A percentile compares a stretch with the other conserved stretches of the same genome.
Evolutionary conservation across 805 yeast genomes (phyloP).

Genomic region (Candida patagonica): DNA sequence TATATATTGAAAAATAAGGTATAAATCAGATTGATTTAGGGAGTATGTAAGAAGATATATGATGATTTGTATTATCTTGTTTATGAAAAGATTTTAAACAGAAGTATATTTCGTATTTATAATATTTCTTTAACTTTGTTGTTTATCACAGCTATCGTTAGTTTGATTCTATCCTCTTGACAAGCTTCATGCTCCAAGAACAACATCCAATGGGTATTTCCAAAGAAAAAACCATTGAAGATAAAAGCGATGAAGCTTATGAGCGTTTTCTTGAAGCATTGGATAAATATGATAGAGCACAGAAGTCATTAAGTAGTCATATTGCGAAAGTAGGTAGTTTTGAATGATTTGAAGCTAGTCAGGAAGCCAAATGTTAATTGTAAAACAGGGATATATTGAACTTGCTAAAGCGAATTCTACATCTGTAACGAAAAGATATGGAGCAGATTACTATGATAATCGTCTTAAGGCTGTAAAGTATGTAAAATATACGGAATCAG

Average conservation of each 20-base stretch:
- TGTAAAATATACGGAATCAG: constrained; percentile 6
- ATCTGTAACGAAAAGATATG: constrained; percentile 24
- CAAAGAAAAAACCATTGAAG: neutral
- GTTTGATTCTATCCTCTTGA: no score
- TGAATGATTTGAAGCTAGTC: neutral
- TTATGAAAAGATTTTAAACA: no score
- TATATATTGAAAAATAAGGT: no score
- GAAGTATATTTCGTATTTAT: no score
- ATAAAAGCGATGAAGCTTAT: constrained; percentile 3
- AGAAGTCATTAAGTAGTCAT: constrained; percentile 2
- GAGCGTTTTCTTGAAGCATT: constrained; percentile 10
- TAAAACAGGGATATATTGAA: constrained; percentile 30
- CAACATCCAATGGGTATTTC: neutral
- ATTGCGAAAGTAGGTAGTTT: constrained; percentile 6
- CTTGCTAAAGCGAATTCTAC: constrained; percentile 40
- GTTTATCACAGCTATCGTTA: no score
- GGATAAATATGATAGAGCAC: constrained; percentile 10
- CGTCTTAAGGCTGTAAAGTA: constrained; percentile 22
- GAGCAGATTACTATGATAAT: constrained; percentile 35
- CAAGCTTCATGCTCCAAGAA: no score
- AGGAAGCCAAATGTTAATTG: neutral
- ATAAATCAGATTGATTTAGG: no score
- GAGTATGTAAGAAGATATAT: no score
- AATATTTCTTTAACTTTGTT: no score
- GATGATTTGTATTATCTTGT: no score